Conservation (phyloP, 495 filamentous ascomycete genomes). For the Stereocaulon alpinum region DNA sequence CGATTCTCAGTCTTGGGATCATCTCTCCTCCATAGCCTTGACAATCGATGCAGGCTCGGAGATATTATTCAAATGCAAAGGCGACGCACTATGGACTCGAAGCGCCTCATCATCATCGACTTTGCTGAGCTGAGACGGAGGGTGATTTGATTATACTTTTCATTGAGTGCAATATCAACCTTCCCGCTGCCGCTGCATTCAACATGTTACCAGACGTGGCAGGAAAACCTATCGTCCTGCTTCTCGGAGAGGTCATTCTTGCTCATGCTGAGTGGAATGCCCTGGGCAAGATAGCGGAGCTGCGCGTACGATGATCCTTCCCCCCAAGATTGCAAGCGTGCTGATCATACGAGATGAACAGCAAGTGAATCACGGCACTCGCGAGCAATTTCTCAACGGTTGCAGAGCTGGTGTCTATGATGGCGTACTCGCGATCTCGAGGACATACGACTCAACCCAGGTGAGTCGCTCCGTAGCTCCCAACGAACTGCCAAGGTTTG, state of each 20-base stretch:
- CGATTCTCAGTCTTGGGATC: background rate
- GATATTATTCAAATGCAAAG: background rate
- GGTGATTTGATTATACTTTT: background rate
- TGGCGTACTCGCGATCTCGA: slow-evolving; percentile 47
- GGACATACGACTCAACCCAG: slow-evolving; percentile 49
- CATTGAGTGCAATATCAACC: background rate
- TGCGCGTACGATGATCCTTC: slow-evolving; percentile 37
- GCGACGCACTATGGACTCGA: background rate
- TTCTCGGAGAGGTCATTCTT: slow-evolving; percentile 47
- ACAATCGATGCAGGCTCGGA: slow-evolving; percentile 2
- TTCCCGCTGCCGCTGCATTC: slow-evolving; percentile 5
- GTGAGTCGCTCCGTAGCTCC: slow-evolving; percentile 25
- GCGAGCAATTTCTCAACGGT: slow-evolving; percentile 43
- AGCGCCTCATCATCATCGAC: background rate
- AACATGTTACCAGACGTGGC: slow-evolving; percentile 9
- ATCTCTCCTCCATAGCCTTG: background rate
- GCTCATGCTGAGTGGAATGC: slow-evolving; percentile 48
- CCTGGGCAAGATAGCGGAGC: slow-evolving; percentile 38
- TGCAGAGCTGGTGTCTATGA: slow-evolving; percentile 46
- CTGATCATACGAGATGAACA: slow-evolving; percentile 21
- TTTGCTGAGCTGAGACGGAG: background rate
- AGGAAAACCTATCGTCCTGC: slow-evolving; percentile 36
- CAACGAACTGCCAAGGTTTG: background rate
- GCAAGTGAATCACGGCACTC: slow-evolving; percentile 44
- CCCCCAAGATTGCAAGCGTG: background rate